Evolutionary conservation across 805 yeast species (phyloP), one percentile per base, ranked within the genome.

Genomic region (Barnettozyma salicaria): DNA sequence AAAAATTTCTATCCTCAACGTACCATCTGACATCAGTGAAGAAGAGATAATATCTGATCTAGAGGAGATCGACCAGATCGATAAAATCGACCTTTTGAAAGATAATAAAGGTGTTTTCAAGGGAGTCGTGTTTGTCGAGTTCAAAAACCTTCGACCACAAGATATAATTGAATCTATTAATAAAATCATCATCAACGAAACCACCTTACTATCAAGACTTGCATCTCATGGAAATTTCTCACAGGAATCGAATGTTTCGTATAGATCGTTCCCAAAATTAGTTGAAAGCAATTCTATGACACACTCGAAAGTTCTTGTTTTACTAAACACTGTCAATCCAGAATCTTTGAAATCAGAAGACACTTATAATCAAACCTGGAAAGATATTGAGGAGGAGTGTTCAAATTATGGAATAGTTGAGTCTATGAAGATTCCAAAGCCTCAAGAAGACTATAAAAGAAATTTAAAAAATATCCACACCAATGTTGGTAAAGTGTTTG

Each of bases 401-500:
- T 49, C 58, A n/a, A 59, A 63, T 39, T 61, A 61, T 45, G 88
- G 86, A 2, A 59, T 55, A 3, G 72, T 83, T 5, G 60, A 60
- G 12, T 65, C 72, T 4, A 59, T 85, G 1, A 68, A 67, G 39
- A 73, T 87, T 13, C 88, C 92, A 0, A 67, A 70, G 46, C 88
- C 77, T 51, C 42, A 55, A 13, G 49, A 53, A 2, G 64, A 61
- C 28, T 66, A 61, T 50, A 66, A 64, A 35, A 59, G 70, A 53
- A 67, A 74, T 51, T 49, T 69, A 46, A 63, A 68, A 53, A 60
- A 61, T 32, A 49, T 60, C 4, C 64, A 65, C 25, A 67, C 80
- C 3, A 85, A 83, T 6, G 68, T 79, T 32, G 96, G 96, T 0
- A 80, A 75, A 44, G 68, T 87, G 0, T 87, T 68, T 55, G 74